phyloP scores from a whole-genome alignment of 164 flowering plant species.

The Chimonanthus praecox region DNA sequence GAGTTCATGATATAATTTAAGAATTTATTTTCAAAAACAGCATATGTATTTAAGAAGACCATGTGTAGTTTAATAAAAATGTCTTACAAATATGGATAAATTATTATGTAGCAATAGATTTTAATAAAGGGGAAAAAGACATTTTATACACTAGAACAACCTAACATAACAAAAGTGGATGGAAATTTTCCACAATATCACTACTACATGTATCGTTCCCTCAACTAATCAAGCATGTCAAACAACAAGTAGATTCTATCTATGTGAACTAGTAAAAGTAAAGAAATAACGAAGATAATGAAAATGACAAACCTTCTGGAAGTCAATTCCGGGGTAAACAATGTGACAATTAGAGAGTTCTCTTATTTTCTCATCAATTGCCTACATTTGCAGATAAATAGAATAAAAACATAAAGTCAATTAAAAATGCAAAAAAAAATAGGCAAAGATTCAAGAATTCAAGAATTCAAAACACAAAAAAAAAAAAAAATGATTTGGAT shows the following conservation, averaged over 20 bases:
- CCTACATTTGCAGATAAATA: conserved; percentile 39
- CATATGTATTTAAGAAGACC: no score
- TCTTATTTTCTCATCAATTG: conserved; percentile 93
- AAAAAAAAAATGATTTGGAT: not conserved
- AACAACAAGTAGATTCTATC: not conserved
- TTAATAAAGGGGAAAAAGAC: not conserved
- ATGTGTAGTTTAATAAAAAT: no score
- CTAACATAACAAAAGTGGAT: not conserved
- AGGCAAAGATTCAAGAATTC: not conserved
- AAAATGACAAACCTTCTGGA: conserved; percentile 65
- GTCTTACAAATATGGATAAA: no score
- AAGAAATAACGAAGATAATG: not conserved
- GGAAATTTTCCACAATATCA: not conserved
- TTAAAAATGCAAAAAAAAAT: not conserved
- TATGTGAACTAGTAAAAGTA: not conserved
- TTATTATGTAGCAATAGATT: no score
- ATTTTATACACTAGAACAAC: not conserved
- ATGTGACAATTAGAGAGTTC: conserved; percentile 96
- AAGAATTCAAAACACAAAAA: not conserved
- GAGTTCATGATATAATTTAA: no score
- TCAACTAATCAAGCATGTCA: not conserved
- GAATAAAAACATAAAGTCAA: not conserved
- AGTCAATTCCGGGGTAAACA: conserved; percentile 79
- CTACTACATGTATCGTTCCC: not conserved
- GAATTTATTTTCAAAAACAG: no score